Evolutionary conservation across 306 rosid genomes (phyloP), one percentile per base, ranked within the genome.

Genomic region (Carpinus fangiana): DNA sequence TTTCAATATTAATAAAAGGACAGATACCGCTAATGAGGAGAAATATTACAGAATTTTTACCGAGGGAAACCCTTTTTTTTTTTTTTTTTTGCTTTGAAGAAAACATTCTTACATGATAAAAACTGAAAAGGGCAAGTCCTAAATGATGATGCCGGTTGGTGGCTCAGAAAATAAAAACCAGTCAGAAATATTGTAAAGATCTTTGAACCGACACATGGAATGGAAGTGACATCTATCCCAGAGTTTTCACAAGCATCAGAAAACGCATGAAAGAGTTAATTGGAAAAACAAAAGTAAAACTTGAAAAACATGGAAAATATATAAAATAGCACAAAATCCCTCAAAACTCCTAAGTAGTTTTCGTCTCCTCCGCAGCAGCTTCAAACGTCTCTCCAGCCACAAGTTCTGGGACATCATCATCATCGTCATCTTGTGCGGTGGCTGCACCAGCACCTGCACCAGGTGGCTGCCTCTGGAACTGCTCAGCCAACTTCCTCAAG

Each of bases 341-440:
- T 51, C 41, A 48, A 70, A 78, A 72, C 75, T 80, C 88, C 85
- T 82, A 90, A 62, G 90, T 83, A 66, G 89, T 70, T 7, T 76
- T 76, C 18, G 56, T 78, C 84, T 92, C 97, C 83, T 90, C 96
- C 1, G 98, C 97, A 65, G 90, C 97, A 45, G 92, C 89, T 86
- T 92, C 98, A 75, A 92, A 92, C 56, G 93, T 89, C 91, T 92
- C 86, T 28, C 96, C 98, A 3, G 90, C 86, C 6, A 94, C 98
- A 73, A 94, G 98, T 34, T 92, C 95, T 0, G 98, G 97, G 59
- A 94, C 98, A 3, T 85, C 89, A 1, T 93, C 98, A 7, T 93
- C 98, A 7, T 94, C 98, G 0, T 92, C 94, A 59, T 89, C 93
- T 74, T 84, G 88, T 2, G 79, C 87, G 1, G 85, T 10, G 28